Base-by-base conservation (phyloP, 2,329 filamentous ascomycete genomes). In the Epichloe sibirici region DNA sequence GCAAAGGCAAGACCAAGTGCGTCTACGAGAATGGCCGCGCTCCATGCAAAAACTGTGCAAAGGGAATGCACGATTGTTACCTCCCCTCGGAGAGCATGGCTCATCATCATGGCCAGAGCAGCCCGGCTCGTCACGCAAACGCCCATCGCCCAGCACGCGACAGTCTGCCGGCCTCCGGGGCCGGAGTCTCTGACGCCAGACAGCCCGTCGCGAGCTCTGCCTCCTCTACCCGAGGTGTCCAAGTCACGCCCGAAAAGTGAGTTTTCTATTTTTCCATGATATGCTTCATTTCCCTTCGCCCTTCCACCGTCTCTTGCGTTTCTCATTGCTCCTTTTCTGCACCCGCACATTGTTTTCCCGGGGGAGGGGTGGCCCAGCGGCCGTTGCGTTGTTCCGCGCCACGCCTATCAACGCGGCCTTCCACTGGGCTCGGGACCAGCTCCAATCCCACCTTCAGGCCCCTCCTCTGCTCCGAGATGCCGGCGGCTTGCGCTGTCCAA, bases 21-120 rank as follows among this genome's bases (percentile, higher is more conserved):
- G 78, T 81, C 60, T 82, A 82, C 68, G 78, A 81, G 57, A 81
- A 79, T 59, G 78, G 77, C 49, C 72, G 77, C 63, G 75, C 77
- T n/a, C 78, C 78, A 12, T 82, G 78, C 70, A 78, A 79, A 63
- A 82, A 82, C 66, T 82, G 78, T 66, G 76, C 77, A 47, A 82
- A 82, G 66, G 78, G 78, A 55, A 76, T 81, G 75, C 78, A 82
- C 65, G 77, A 81, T 53, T 82, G 78, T 68, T 82, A 81, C 63
- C 68, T 82, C 21, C 78, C 78, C 40, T 81, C 77, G 34, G 78
- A 81, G 67, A 78, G 73, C 55, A 75, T 79, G 71, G 74, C 75
- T 57, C 78, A 81, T 63, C 75, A 78, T 57, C 77, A 79, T 59
- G 77, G 78, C 55, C 76, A 80, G 55, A 79, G 77, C 54, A 79